Evolutionary conservation across 257 asterid species (phyloP).

Genomic region (Scutellaria barbata): DNA sequence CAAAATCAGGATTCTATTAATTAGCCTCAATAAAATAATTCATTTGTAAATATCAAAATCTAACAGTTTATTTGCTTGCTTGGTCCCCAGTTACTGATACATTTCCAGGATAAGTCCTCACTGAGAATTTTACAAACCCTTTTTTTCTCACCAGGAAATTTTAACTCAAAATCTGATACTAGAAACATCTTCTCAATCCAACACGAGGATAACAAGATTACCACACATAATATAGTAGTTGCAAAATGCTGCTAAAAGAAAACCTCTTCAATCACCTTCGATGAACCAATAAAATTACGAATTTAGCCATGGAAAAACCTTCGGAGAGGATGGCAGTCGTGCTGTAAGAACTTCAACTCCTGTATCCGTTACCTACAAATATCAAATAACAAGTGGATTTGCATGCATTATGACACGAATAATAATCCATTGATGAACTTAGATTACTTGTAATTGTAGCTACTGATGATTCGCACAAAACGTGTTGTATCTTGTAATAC

Average conservation of each 20-base stretch:
- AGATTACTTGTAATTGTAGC: too few species aligned
- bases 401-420: not conserved
- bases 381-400: not conserved
- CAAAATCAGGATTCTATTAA: too few species aligned
- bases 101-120: not conserved
- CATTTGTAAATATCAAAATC: too few species aligned
- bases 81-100: not conserved
- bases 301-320: slow-evolving; percentile 84
- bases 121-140: slow-evolving; percentile 16
- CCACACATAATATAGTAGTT: not conserved
- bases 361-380: slow-evolving; percentile 80
- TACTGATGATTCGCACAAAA: too few species aligned
- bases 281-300: slow-evolving; percentile 38
- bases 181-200: slow-evolving; percentile 29
- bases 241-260: slow-evolving; percentile 24
- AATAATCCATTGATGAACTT: too few species aligned
- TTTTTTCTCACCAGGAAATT: not conserved
- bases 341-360: slow-evolving; percentile 96
- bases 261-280: slow-evolving; percentile 23
- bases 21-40: too few species aligned
- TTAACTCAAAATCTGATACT: slow-evolving; percentile 33
- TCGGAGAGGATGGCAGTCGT: slow-evolving; percentile 86
- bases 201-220: slow-evolving; percentile 9
- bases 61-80: not conserved
- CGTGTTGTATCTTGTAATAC: too few species aligned